These are phyloP conservation scores for Poteriospumella lacustris DNA, from an alignment of 108 stramenopile genomes.

Conservation along the genomic window DNA sequence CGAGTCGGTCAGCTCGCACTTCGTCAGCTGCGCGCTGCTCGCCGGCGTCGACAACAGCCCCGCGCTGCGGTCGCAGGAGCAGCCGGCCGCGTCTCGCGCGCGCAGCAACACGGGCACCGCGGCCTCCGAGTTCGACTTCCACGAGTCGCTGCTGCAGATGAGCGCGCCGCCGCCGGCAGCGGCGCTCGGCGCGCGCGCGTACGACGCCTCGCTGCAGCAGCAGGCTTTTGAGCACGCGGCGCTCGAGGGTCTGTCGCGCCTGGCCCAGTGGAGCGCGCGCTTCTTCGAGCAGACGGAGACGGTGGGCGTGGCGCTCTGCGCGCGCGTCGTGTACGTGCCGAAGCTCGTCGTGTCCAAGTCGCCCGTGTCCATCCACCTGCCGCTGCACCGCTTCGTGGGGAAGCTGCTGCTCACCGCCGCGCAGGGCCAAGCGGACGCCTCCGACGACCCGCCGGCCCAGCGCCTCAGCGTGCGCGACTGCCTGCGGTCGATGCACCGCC, in stretches of 20 bases:
- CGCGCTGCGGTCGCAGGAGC: no score
- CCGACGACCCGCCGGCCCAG: not conserved
- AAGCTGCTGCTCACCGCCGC: slow-evolving; percentile 66
- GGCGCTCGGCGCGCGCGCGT: no score
- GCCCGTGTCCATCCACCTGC: slow-evolving; percentile 74
- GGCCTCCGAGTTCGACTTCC: not conserved
- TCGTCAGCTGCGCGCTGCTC: not conserved
- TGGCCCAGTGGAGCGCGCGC: not conserved
- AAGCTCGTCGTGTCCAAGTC: slow-evolving; percentile 57
- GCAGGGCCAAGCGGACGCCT: slow-evolving; percentile 42
- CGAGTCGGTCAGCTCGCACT: not conserved
- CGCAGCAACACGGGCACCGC: not conserved
- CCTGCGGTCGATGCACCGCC: not conserved
- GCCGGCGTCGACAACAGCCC: no score
- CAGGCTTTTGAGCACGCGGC: not conserved
- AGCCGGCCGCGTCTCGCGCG: no score
- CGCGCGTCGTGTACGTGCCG: not conserved
- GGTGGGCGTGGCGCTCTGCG: not conserved
- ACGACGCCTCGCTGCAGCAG: no score
- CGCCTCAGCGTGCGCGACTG: not conserved
- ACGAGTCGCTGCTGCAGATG: not conserved
- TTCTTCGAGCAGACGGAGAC: not conserved
- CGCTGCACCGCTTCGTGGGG: slow-evolving; percentile 78
- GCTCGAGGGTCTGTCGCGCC: not conserved
- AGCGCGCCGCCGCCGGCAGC: not conserved